These are phyloP conservation scores for Saprolegnia diclina DNA, from an alignment of 352 stramenopile species.

Conservation along the genomic window DNA sequence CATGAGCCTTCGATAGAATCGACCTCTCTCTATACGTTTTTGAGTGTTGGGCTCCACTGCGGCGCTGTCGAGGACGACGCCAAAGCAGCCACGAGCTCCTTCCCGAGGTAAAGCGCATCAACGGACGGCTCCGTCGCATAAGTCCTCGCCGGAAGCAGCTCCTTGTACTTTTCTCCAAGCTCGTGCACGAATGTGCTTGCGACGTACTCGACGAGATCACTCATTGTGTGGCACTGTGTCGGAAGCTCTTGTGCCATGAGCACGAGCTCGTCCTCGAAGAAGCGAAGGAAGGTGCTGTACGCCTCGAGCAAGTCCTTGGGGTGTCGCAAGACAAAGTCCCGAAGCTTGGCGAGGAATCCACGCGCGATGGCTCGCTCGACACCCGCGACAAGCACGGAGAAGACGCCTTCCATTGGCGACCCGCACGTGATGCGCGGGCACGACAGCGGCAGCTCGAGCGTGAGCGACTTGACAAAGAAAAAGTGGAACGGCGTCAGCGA, in stretches of 20 bases:
- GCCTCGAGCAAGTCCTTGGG: slow-evolving; percentile 10
- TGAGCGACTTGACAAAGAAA: slow-evolving; percentile 23
- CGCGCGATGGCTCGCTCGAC: slow-evolving; percentile 8
- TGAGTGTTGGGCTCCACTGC: slow-evolving; percentile 24
- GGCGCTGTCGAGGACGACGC: slow-evolving; percentile 4
- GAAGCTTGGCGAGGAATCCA: slow-evolving; percentile 24
- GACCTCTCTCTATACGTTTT: no score
- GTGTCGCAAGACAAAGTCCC: slow-evolving; percentile 21
- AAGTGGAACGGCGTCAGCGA: slow-evolving; percentile 23
- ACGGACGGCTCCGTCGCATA: slow-evolving; percentile 9
- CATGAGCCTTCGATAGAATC: neutral
- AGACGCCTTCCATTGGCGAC: slow-evolving; percentile 19
- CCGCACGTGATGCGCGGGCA: slow-evolving; percentile 20
- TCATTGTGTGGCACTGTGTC: neutral
- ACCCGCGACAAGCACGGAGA: slow-evolving; percentile 17
- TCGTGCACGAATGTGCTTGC: slow-evolving; percentile 29
- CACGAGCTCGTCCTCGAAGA: slow-evolving; percentile 18
- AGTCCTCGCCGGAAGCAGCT: slow-evolving; percentile 30
- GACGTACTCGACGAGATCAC: neutral
- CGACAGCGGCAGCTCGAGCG: slow-evolving; percentile 18
- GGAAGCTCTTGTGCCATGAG: neutral
- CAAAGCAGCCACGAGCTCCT: slow-evolving; percentile 14
- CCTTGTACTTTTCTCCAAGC: slow-evolving; percentile 41
- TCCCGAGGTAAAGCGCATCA: slow-evolving; percentile 23
- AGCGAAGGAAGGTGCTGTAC: slow-evolving; percentile 21